Conservation (phyloP, 306 rosid species). For the Acacia crassicarpa region DNA sequence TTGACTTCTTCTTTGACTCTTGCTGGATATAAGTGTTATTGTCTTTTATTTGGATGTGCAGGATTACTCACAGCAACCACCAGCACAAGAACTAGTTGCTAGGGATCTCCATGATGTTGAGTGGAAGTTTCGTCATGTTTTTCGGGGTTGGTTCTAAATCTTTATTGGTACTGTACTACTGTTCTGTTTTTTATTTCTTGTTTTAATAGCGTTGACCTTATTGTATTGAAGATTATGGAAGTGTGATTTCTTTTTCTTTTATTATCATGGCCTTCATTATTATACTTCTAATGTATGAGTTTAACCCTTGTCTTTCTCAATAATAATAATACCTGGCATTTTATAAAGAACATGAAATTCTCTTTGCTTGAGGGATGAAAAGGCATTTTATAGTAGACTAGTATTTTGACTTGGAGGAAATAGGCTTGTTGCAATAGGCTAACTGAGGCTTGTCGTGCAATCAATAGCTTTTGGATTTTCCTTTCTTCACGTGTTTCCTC, state of each 20-base stretch:
- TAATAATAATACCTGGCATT: background rate
- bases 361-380: background rate
- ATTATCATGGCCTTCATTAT: background rate
- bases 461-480: background rate
- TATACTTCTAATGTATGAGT: background rate
- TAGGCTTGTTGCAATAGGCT: background rate
- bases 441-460: background rate
- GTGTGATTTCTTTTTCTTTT: background rate
- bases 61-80: conserved; percentile 86
- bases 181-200: background rate
- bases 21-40: conserved; percentile 30
- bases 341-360: background rate
- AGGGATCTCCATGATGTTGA: conserved; percentile 89
- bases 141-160: conserved; percentile 49
- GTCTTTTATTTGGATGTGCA: conserved; percentile 38
- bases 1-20: conserved; percentile 24
- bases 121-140: conserved; percentile 88
- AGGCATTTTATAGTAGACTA: background rate
- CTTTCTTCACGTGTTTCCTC: conserved; percentile 7
- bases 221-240: background rate
- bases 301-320: background rate
- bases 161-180: background rate
- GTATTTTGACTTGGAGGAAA: background rate
- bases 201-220: background rate
- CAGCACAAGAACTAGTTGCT: conserved; percentile 86